Conservation (phyloP, 306 rosid species). For the Betula pendula region DNA sequence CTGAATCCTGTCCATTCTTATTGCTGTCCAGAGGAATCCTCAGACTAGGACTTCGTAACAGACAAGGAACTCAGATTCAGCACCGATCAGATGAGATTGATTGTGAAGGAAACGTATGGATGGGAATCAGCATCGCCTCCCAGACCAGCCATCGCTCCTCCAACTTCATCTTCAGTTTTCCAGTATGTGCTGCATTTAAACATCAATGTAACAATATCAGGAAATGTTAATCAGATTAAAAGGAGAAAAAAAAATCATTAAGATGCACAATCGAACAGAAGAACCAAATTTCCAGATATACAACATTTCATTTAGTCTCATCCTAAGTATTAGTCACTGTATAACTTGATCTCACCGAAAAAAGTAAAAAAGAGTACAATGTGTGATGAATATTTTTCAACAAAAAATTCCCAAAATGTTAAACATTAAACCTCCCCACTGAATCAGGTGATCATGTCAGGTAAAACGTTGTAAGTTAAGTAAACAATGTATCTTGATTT, state of each 20-base stretch:
- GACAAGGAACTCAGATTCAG: conserved; percentile 17
- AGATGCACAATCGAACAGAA: background rate
- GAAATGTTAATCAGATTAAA: conserved; percentile 5
- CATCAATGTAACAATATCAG: conserved; percentile 18
- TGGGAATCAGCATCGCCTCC: conserved; percentile 75
- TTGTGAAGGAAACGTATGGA: conserved; percentile 82
- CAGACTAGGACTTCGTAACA: conserved; percentile 24
- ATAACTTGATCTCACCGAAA: too few relatives aligned
- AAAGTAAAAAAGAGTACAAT: background rate
- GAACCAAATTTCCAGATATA: background rate
- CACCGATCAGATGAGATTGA: conserved; percentile 60
- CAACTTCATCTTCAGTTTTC: conserved; percentile 78
- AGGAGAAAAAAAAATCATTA: background rate
- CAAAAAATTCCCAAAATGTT: background rate
- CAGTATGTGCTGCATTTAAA: conserved; percentile 63
- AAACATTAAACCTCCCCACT: background rate
- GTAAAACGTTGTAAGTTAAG: background rate
- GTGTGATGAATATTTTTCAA: background rate
- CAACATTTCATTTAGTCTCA: background rate
- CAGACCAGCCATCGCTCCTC: conserved; percentile 77
- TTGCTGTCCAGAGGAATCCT: conserved; percentile 43
- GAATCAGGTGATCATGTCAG: background rate
- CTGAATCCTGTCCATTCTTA: conserved; percentile 47
- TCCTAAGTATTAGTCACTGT: too few relatives aligned
- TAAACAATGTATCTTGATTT: background rate